Evolutionary conservation across 805 yeast species (phyloP).

Genomic region (Wickerhamomyces subpelliculosus): DNA sequence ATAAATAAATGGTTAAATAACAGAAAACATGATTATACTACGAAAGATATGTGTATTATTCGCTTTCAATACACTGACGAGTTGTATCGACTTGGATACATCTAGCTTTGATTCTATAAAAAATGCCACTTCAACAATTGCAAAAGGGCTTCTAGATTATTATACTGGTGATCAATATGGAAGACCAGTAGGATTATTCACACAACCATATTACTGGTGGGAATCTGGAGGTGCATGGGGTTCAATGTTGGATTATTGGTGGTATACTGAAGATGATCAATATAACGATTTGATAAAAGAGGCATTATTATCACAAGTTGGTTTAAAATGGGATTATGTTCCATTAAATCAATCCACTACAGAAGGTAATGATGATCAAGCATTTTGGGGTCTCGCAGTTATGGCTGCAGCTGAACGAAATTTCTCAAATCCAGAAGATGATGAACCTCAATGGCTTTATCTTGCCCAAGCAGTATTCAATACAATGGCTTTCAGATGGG

Average conservation of each 20-base stretch:
- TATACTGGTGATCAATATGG: slow-evolving; percentile 66
- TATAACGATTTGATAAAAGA: slow-evolving; percentile 50
- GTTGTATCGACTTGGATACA: slow-evolving; percentile 1
- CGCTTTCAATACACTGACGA: not conserved
- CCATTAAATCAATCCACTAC: slow-evolving; percentile 85
- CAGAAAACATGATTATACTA: too few relatives aligned
- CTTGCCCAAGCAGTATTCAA: slow-evolving; percentile 87
- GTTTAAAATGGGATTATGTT: slow-evolving; percentile 68
- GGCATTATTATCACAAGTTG: slow-evolving; percentile 69
- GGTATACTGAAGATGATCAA: slow-evolving; percentile 61
- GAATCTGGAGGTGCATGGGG: slow-evolving; percentile 98
- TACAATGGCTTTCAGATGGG: slow-evolving; percentile 91
- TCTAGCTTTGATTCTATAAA: slow-evolving; percentile 16
- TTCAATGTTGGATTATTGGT: slow-evolving; percentile 71
- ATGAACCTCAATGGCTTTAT: slow-evolving; percentile 69
- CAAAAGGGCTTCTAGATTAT: slow-evolving; percentile 74
- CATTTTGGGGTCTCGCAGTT: slow-evolving; percentile 91
- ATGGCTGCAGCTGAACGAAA: slow-evolving; percentile 90
- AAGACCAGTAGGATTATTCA: slow-evolving; percentile 81
- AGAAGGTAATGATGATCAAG: slow-evolving; percentile 98
- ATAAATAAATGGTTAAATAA: too few relatives aligned
- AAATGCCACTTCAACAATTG: slow-evolving; percentile 53
- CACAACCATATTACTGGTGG: slow-evolving; percentile 97
- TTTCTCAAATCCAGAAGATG: slow-evolving; percentile 60
- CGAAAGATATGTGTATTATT: too few relatives aligned